A percentile compares a stretch with the other conserved stretches of the same genome.
Conservation (phyloP, 345 rosid species). For the sweet orange (Citrus sinensis) region DVS_A1.0 CM039163.1:2712501-2713000, state of each 20-base stretch:
- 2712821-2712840: slow-evolving; percentile 7
- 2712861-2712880: background rate
- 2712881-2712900: slow-evolving; percentile 56
- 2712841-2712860: background rate
- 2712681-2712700: slow-evolving; percentile 97
- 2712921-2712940: slow-evolving; percentile 93
- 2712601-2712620: background rate
- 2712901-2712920: slow-evolving; percentile 91
- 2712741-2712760: background rate
- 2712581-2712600: background rate
- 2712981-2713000: background rate
- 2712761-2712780: background rate
- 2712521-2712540: background rate
- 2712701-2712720: slow-evolving; percentile 87
- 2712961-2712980: slow-evolving; percentile 44
- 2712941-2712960: slow-evolving; percentile 92
- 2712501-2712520: background rate
- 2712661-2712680: slow-evolving; percentile 98
- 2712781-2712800: slow-evolving; percentile 1
- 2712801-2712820: slow-evolving; percentile 1
- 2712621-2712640: slow-evolving; percentile 38
- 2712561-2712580: background rate
- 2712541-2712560: background rate
- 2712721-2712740: slow-evolving; percentile 17
- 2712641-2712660: slow-evolving; percentile 91